These are phyloP conservation scores for Fusarium hainanense DNA, from an alignment of 2,329 filamentous ascomycete species.

Conservation along the genomic window DNA sequence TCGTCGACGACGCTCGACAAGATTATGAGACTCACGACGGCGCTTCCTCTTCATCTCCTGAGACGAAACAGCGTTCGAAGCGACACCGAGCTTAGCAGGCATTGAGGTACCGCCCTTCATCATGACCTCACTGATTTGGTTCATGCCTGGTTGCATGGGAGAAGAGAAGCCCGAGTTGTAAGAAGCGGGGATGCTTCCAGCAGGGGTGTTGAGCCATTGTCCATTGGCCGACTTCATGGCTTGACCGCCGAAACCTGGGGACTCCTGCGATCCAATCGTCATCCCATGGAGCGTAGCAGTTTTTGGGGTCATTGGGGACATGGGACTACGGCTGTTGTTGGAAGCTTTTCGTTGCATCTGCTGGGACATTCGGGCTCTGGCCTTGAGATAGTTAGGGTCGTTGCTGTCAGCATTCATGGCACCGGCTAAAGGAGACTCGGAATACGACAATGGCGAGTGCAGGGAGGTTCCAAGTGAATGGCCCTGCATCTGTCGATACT, in stretches of 20 bases:
- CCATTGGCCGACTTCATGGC: conserved; percentile 89
- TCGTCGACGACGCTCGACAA: conserved; percentile 91
- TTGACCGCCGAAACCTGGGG: conserved; percentile 78
- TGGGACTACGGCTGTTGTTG: conserved; percentile 72
- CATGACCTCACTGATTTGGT: conserved; percentile 89
- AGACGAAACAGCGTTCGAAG: conserved; percentile 70
- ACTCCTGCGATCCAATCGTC: conserved; percentile 74
- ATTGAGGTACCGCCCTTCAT: conserved; percentile 89
- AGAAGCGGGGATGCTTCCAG: conserved; percentile 81
- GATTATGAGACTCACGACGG: conserved; percentile 92
- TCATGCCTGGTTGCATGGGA: conserved; percentile 74
- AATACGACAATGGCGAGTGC: conserved; percentile 56
- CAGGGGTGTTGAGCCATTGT: conserved; percentile 90
- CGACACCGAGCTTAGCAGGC: conserved; percentile 81
- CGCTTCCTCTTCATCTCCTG: conserved; percentile 95
- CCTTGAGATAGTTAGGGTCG: conserved; percentile 70
- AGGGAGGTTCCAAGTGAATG: conserved; percentile 66
- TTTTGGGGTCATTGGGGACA: conserved; percentile 81
- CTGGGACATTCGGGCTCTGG: conserved; percentile 68
- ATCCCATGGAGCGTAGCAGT: conserved; percentile 80
- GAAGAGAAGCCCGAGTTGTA: conserved; percentile 91
- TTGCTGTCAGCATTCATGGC: conserved; percentile 62
- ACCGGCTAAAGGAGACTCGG: conserved; percentile 54
- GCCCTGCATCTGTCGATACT: conserved; percentile 77
- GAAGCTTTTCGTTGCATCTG: conserved; percentile 79